Conservation (phyloP, 352 stramenopile species). For the Phytopythium aichiense region DNA sequence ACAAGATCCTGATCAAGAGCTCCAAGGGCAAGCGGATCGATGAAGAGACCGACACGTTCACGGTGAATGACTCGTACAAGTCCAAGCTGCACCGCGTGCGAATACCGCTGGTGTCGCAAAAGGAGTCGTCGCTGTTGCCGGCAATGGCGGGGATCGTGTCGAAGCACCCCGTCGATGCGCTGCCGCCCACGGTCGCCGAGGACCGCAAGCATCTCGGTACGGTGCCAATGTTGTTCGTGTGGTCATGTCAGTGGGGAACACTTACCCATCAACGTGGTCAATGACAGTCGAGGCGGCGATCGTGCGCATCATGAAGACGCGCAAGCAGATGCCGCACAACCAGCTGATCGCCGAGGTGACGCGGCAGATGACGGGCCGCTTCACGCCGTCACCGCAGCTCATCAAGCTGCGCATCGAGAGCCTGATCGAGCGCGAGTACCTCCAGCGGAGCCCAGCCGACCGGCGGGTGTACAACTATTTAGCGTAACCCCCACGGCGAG, state of each 20-base stretch:
- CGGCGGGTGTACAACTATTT: constrained; percentile 97
- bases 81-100: constrained; percentile 89
- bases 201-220: constrained; percentile 92
- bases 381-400: constrained; percentile 92
- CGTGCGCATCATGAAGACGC: constrained; percentile 95
- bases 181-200: constrained; percentile 93
- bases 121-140: constrained; percentile 64
- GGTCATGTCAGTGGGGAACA: constrained; percentile 1
- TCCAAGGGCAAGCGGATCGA: constrained; percentile 97
- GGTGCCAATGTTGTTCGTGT: not conserved
- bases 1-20: constrained; percentile 96
- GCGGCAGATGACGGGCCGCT: constrained; percentile 86
- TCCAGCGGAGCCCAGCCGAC: constrained; percentile 93
- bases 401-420: constrained; percentile 99
- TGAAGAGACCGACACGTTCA: constrained; percentile 92
- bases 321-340: constrained; percentile 91
- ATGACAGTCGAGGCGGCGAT: constrained; percentile 87
- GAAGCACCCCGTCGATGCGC: constrained; percentile 50
- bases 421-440: constrained; percentile 99
- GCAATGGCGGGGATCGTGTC: constrained; percentile 19
- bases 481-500: constrained; percentile 66
- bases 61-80: constrained; percentile 94
- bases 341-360: constrained; percentile 90
- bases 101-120: constrained; percentile 83
- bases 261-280: constrained; percentile 1